Base-by-base conservation (phyloP, 177 flowering plant species). In the Vitis hybrid region DNA sequence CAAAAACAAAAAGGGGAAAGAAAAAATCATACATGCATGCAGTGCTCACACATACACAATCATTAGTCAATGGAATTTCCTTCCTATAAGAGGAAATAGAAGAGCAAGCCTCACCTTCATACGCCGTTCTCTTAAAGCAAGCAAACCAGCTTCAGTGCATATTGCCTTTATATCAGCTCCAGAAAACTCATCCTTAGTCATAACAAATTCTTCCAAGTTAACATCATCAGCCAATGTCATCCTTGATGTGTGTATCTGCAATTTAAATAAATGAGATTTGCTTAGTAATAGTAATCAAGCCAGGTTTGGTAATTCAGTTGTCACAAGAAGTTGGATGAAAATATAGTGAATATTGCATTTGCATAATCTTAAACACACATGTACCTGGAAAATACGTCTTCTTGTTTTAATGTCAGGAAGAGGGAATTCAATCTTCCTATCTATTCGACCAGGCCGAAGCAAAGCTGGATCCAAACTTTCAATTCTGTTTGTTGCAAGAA, bases 141-240 rank as follows among this genome's bases (percentile, higher is more conserved):
- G 93, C 82, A 91, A 81, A 14, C 97, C 97, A 75, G 97, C 93
- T 73, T 91, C 97, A 10, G 97, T 90, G 68, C 97, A 91, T 52
- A 90, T 91, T 27, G 97, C 97, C 79, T 91, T 91, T 69, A 91
- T 87, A 74, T 91, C 97, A 74, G 97, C 97, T 68, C 97, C 97
- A 70, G 97, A 92, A 69, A 92, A 92, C 80, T 90, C 85, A 82
- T 92, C 97, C 76, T 87, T 78, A 1, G 91, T 87, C 91, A 85
- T 85, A 7, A 87, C 87, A 75, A 87, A 87, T 55, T 87, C 91
- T 83, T 87, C 91, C 52, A 87, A 73, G 68, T 87, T 87, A 58
- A 87, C 91, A 81, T 87, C 91, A 72, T 87, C 91, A 15, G 91
- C 82, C 73, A 87, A 66, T 4, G 91, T 87, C 88, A 83, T 87